Percentiles rank a stretch among this genome's conserved stretches.
phyloP scores from a whole-genome alignment of 257 asterid genomes.

The Mitragyna speciosa region DNA sequence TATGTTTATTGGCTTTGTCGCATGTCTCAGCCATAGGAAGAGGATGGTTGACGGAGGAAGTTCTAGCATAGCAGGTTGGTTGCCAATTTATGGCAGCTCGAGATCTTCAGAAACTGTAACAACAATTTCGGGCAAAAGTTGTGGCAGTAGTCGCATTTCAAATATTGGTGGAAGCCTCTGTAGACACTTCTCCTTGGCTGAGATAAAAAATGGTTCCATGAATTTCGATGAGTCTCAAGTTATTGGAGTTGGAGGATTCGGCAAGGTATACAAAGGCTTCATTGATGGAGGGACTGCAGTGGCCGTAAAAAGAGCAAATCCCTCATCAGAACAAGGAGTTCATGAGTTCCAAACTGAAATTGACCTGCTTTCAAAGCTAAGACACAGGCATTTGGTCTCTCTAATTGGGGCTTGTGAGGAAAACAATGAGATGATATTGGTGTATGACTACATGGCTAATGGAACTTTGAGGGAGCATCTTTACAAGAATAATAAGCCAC shows the following conservation, averaged over 20 bases:
- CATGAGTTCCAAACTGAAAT: conserved; percentile 74
- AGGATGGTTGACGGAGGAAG: not conserved
- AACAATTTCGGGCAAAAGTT: conserved; percentile 29
- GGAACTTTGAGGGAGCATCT: conserved; percentile 84
- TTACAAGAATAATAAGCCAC: conserved; percentile 26
- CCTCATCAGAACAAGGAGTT: conserved; percentile 67
- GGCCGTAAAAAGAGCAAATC: conserved; percentile 65
- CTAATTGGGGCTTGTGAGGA: conserved; percentile 81
- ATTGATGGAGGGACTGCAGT: conserved; percentile 50
- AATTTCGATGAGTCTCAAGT: conserved; percentile 56
- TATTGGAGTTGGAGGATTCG: conserved; percentile 86
- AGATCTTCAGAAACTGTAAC: conserved; percentile 30
- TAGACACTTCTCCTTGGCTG: conserved; percentile 58
- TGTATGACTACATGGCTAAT: conserved; percentile 78
- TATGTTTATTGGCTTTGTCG: conserved; percentile 28
- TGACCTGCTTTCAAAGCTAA: conserved; percentile 66
- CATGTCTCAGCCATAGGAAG: conserved; percentile 19
- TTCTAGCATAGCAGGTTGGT: conserved; percentile 37
- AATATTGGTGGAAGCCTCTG: conserved; percentile 49
- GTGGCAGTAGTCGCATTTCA: conserved; percentile 41
- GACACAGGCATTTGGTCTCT: conserved; percentile 77
- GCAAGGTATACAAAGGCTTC: conserved; percentile 66
- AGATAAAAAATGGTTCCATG: conserved; percentile 52
- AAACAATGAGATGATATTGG: conserved; percentile 67
- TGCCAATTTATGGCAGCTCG: conserved; percentile 47